phyloP scores from a whole-genome alignment of 108 stramenopile species.

The Aurantiochytrium sp. region DNA sequence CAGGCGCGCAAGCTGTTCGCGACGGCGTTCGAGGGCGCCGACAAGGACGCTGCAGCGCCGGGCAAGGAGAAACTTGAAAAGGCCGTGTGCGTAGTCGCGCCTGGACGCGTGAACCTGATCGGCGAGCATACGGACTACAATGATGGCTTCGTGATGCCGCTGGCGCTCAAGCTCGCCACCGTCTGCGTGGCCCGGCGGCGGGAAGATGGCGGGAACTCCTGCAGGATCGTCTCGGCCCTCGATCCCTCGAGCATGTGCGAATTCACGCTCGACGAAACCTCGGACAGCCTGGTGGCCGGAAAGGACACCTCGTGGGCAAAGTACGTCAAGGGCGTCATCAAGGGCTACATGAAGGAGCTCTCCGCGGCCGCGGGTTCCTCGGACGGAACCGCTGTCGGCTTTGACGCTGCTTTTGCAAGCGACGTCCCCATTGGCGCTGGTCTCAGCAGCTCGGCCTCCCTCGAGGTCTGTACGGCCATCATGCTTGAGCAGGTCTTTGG shows the following conservation, averaged over 20 bases:
- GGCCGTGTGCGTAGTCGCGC: conserved; percentile 31
- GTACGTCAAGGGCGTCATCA: conserved; percentile 77
- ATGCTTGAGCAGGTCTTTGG: conserved; percentile 31
- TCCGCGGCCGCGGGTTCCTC: conserved; percentile 23
- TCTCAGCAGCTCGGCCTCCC: conserved; percentile 37
- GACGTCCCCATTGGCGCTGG: conserved; percentile 84
- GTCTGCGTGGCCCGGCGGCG: conserved; percentile 17
- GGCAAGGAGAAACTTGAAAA: not conserved
- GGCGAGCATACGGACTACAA: conserved; percentile 97
- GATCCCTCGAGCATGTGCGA: conserved; percentile 32
- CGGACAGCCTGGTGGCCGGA: conserved; percentile 47
- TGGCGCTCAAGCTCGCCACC: conserved; percentile 54
- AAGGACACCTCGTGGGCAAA: conserved; percentile 60
- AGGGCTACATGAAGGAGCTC: conserved; percentile 69
- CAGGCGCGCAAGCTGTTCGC: not conserved
- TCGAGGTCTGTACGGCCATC: conserved; percentile 37
- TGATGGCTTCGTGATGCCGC: conserved; percentile 81
- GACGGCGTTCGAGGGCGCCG: not conserved
- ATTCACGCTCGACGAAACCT: conserved; percentile 40
- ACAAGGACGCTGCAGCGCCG: not conserved
- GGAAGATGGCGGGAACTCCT: not conserved
- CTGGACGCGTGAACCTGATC: conserved; percentile 52
- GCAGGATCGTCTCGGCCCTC: conserved; percentile 45
- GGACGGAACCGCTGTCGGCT: conserved; percentile 28
- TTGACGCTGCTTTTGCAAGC: conserved; percentile 58